Conservation (phyloP, 164 flowering plant species). For the Dillenia turbinata region DNA sequence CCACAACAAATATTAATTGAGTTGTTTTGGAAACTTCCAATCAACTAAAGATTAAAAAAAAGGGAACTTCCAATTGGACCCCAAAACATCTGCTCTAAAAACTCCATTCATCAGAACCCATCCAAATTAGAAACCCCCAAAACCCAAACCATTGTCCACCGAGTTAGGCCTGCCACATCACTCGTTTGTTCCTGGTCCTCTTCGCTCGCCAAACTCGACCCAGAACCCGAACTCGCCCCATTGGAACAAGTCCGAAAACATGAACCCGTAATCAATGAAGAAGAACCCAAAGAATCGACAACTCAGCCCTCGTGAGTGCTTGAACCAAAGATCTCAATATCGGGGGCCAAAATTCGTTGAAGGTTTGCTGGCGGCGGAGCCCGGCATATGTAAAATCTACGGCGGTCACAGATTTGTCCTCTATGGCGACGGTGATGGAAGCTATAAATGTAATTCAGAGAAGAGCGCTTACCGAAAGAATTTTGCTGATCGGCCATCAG, state of each 20-base stretch:
- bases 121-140: not conserved
- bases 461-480: no score
- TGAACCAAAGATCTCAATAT: constrained; percentile 12
- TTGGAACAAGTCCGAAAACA: not conserved
- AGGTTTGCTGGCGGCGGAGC: constrained; percentile 31
- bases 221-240: not conserved
- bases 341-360: constrained; percentile 36
- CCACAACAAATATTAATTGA: not conserved
- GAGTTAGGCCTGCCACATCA: constrained; percentile 26
- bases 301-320: not conserved
- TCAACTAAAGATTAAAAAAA: no score
- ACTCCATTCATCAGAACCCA: not conserved
- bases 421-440: constrained; percentile 47
- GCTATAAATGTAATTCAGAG: constrained; percentile 41
- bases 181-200: constrained; percentile 27
- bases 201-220: constrained; percentile 1
- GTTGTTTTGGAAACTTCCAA: not conserved
- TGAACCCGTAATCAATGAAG: no score
- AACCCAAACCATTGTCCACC: constrained; percentile 29
- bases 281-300: no score
- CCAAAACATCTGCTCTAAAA: constrained; percentile 32
- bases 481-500: no score
- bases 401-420: constrained; percentile 44
- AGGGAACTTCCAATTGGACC: constrained; percentile 26
- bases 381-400: constrained; percentile 35